A percentile compares a stretch with the other conserved stretches of the same genome.
phyloP scores from a whole-genome alignment of 2,329 filamentous ascomycete species.

The Aureobasidium sp. region DNA sequence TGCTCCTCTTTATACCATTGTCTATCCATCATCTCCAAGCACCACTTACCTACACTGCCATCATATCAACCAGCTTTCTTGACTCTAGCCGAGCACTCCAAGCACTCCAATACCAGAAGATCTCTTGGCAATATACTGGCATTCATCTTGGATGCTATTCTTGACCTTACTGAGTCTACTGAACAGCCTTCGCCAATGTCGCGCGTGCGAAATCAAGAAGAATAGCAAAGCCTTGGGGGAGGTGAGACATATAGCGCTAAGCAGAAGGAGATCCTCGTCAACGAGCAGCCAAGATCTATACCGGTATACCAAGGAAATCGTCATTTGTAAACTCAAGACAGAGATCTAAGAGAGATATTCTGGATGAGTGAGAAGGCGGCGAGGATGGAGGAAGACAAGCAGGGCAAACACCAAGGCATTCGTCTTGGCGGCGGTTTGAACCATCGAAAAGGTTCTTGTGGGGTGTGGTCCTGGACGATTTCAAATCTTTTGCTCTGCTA shows the following conservation, averaged over 20 bases:
- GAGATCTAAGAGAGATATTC: too few relatives aligned
- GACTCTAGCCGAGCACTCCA: neutral
- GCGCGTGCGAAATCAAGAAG: neutral
- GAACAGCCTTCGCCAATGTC: neutral
- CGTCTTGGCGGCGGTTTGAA: constrained; percentile 8
- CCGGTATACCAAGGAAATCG: neutral
- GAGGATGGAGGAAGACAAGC: neutral
- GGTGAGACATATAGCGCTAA: neutral
- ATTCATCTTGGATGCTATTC: neutral
- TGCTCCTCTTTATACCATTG: constrained; percentile 1
- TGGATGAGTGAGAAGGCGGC: neutral
- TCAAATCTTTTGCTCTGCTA: neutral
- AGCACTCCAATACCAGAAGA: neutral
- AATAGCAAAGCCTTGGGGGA: neutral
- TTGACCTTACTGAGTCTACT: neutral
- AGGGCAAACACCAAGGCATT: neutral
- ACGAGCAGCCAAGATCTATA: neutral
- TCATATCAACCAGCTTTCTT: neutral
- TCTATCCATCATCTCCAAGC: neutral
- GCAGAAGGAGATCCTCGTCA: neutral
- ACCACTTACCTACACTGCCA: neutral
- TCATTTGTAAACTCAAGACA: neutral
- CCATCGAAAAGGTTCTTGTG: neutral
- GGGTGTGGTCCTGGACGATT: neutral
- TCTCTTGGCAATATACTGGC: neutral